phyloP scores from a whole-genome alignment of 2,329 filamentous ascomycete species.

The Trichoderma harzianum region DNA sequence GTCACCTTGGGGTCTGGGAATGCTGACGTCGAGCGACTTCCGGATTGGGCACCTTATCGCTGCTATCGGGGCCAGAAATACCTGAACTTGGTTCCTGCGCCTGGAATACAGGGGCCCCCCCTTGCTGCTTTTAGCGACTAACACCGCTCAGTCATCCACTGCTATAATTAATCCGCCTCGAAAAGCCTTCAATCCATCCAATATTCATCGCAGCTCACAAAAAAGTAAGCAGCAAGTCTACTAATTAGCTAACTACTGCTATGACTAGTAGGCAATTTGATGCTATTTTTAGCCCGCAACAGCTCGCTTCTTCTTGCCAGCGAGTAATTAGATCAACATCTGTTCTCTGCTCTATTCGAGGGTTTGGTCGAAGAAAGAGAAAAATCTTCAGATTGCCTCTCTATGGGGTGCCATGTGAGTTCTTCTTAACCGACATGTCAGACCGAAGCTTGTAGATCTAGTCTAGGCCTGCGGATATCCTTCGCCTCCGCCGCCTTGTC shows the following conservation, averaged over 20 bases:
- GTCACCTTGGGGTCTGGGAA: background rate
- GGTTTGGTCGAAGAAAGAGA: background rate
- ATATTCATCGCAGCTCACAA: background rate
- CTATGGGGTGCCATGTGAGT: background rate
- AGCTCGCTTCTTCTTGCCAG: background rate
- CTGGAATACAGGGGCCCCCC: background rate
- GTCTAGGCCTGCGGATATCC: background rate
- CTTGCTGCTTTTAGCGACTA: slow-evolving; percentile 2
- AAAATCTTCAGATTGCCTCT: background rate
- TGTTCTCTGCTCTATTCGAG: background rate
- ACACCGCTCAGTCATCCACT: background rate
- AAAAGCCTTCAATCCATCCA: background rate
- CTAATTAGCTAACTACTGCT: background rate
- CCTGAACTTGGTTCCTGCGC: background rate
- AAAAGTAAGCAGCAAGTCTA: background rate
- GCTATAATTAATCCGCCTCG: background rate
- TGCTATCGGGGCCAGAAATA: background rate
- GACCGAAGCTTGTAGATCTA: background rate
- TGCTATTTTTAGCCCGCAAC: background rate
- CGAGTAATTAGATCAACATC: background rate
- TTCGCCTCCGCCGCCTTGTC: background rate
- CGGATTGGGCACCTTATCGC: slow-evolving; percentile 7
- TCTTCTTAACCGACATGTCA: background rate
- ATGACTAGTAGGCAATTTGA: background rate
- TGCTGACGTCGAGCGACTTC: slow-evolving; percentile 13